Evolutionary conservation across 2,329 filamentous ascomycete genomes (phyloP), one percentile per base, ranked within the genome.

Genomic region (Paecilomyces variotii): DNA sequence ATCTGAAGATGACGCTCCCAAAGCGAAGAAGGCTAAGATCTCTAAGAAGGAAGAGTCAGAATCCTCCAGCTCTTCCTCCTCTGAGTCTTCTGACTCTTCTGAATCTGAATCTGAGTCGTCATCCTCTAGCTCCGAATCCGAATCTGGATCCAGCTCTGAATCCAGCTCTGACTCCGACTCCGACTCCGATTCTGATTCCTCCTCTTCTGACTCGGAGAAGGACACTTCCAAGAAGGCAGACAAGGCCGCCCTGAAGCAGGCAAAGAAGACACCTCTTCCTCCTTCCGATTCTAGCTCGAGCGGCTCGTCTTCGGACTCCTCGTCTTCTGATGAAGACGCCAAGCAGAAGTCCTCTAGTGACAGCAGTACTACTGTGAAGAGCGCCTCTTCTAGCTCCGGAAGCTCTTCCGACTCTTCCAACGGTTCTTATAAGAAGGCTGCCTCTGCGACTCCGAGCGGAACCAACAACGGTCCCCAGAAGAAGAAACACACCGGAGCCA

Each of bases 371-470:
- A 74, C 72, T 2, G 54, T 75, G 56, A 63, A 68, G 34, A 45
- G 39, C 12, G 65, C 68, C 56, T 68, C 68, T 39, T 59, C 59
- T 57, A 57, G 56, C 39, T 50, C 53, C 12, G 58, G 57, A 19
- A 56, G 55, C 32, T 60, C 61, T 6, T 56, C 60, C 11, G 50
- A 55, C 32, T 59, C 56, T n/a, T 32, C 56, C 45, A 59, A 56
- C 25, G 59, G 56, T 35, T 57, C 60, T n/a, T 64, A 61, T 14
- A 27, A 28, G 5, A 62, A 67, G 50, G 60, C 75, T 14, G 72
- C 75, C 10, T 86, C 83, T 2, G 68, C 85, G 52, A 76, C 77
- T 56, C 83, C 84, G 9, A 82, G 82, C 59, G 78, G 67, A 12
- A 71, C 60, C 26, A 67, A 70, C n/a, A 67, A 61, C 51, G 19